These are phyloP conservation scores for Collybia sp. DNA, from an alignment of 768 basidiomycete species.

Conservation along the genomic window DNA sequence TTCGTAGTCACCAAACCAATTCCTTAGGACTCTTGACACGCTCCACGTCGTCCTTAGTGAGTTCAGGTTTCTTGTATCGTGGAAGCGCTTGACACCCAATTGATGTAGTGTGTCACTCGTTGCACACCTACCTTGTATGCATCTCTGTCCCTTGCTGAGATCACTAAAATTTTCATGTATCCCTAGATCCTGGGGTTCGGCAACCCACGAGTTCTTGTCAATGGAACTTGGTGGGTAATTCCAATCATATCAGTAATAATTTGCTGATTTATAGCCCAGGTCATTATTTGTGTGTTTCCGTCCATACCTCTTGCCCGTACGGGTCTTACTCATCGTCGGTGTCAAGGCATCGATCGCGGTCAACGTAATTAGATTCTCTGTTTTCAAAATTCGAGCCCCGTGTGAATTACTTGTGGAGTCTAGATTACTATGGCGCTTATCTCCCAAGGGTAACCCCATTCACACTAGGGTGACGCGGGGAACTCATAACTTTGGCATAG, in stretches of 20 bases:
- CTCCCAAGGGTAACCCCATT: conserved; percentile 29
- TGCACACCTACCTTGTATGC: conserved; percentile 39
- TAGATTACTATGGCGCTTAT: conserved; percentile 37
- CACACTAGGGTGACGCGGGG: background rate
- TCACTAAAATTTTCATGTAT: background rate
- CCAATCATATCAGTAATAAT: background rate
- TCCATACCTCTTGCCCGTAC: background rate
- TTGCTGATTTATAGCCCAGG: conserved; percentile 13
- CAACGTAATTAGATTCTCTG: conserved; percentile 21
- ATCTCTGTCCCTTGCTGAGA: background rate
- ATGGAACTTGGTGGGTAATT: conserved; percentile 33
- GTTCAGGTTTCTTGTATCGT: conserved; percentile 7
- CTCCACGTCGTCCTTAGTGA: conserved; percentile 34
- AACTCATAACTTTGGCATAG: conserved; percentile 13
- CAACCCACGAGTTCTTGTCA: conserved; percentile 17
- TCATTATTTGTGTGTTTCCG: conserved; percentile 27
- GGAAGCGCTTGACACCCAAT: background rate
- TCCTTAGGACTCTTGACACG: conserved; percentile 33
- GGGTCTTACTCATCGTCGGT: background rate
- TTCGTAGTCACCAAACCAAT: background rate
- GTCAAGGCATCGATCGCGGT: conserved; percentile 30
- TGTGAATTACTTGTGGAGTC: background rate
- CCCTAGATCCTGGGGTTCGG: conserved; percentile 34
- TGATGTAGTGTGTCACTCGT: conserved; percentile 33
- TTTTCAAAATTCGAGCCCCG: too few species aligned